Percentiles rank a stretch among this genome's conserved stretches.
phyloP scores from a whole-genome alignment of 441 rosid species.

The Mallotus repandus region DNA sequence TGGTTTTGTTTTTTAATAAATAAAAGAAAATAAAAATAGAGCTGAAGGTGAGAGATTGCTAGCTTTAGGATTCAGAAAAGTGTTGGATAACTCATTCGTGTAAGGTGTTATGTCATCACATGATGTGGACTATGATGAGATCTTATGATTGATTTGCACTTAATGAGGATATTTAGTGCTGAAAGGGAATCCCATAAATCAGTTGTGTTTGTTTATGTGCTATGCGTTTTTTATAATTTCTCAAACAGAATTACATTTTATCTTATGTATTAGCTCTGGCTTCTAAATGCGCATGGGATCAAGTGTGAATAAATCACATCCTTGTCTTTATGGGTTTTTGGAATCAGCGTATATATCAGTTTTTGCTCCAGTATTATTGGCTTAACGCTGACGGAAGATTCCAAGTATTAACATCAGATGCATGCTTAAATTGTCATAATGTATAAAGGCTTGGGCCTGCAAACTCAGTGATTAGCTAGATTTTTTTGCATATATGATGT shows the following conservation, averaged over 20 bases:
- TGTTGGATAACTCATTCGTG: conserved; percentile 19
- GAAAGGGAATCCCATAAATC: conserved; percentile 8
- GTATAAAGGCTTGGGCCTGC: background rate
- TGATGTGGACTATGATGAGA: conserved; percentile 18
- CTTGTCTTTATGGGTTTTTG: background rate
- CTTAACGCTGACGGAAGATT: conserved; percentile 9
- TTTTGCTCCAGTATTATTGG: conserved; percentile 9
- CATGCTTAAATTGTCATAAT: background rate
- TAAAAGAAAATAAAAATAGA: background rate
- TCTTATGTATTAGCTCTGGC: background rate
- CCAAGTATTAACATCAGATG: conserved; percentile 3
- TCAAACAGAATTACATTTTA: conserved; percentile 8
- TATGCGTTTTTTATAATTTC: background rate
- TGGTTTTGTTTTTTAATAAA: conserved; percentile 1
- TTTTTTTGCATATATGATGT: background rate
- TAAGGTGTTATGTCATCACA: conserved; percentile 23
- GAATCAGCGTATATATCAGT: conserved; percentile 11
- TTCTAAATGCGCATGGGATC: background rate
- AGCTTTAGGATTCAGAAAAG: conserved; percentile 18
- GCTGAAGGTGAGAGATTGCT: conserved; percentile 6
- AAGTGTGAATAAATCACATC: background rate
- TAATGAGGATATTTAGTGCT: conserved; percentile 8
- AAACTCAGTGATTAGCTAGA: background rate
- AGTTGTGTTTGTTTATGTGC: background rate
- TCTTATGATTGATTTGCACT: conserved; percentile 29